phyloP scores from a whole-genome alignment of 2,329 filamentous ascomycete species.

The Penicillium sp. region DNA sequence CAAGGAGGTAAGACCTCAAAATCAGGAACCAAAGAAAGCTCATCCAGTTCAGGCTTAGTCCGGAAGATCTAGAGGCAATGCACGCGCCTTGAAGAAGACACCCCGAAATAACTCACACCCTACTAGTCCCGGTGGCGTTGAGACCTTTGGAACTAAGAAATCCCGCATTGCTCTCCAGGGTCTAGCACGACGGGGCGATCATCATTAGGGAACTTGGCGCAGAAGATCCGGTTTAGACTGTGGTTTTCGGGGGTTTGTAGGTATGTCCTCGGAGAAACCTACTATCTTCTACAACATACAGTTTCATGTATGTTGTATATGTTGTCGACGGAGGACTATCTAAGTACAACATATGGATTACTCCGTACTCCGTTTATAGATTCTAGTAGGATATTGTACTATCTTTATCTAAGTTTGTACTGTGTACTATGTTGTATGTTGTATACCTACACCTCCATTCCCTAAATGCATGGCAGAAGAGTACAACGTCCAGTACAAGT shows the following conservation, averaged over 20 bases:
- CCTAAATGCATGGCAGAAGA: no score
- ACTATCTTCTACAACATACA: no score
- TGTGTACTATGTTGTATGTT: no score
- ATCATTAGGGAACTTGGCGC: slow-evolving; percentile 1
- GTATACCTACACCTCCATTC: no score
- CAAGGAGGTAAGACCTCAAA: no score
- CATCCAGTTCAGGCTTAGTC: neutral
- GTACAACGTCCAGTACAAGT: no score
- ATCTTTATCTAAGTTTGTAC: no score
- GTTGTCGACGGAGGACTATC: neutral
- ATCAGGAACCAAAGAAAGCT: neutral
- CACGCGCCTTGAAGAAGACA: slow-evolving; percentile 2
- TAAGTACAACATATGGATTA: neutral
- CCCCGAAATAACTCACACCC: neutral
- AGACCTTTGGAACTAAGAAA: slow-evolving; percentile 10
- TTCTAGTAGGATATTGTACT: no score
- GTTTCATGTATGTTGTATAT: no score
- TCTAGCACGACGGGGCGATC: slow-evolving; percentile 3
- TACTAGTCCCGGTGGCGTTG: slow-evolving; percentile 11
- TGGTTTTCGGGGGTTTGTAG: neutral
- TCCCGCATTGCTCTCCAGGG: slow-evolving; percentile 9
- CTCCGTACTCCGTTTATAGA: no score
- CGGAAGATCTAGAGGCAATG: no score
- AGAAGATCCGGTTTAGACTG: slow-evolving; percentile 12
- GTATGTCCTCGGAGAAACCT: no score